Evolutionary conservation across 768 basidiomycete genomes (phyloP), one percentile per base, ranked within the genome.

Genomic region (Mycena haematopus): DNA sequence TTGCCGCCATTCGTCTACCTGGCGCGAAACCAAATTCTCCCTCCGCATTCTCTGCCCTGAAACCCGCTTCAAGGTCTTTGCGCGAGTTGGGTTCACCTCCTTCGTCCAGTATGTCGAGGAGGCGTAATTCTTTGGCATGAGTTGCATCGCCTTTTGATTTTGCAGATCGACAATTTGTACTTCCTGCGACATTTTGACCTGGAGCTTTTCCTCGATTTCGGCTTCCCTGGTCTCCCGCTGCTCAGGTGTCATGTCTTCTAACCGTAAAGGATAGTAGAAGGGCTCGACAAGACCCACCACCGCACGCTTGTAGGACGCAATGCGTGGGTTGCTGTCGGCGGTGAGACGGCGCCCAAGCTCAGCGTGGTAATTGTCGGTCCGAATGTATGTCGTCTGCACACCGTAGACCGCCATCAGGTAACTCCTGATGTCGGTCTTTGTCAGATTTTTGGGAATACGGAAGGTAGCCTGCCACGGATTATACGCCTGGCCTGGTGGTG

Each of bases 391-490:
- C 62, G 91, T 90, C 70, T 88, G 80, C 49, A 98, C 87, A 63
- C 92, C 92, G 69, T 98, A 98, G n/a, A 90, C 84, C 35, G 93
- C 84, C 54, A 78, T 77, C 50, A 98, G 85, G 73, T 96, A 95
- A 0, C 91, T 90, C 42, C 94, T 89, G 38, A 98, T 79, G 77
- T 98, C 95, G 59, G 90, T 92, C 77, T 98, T 98, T 45, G 95
- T 97, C 76, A 96, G 82, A 45, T 87, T 90, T 65, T 86, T 85
- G n/a, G 94, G 91, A 42, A 96, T 82, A 58, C 93, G 92, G 80
- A 98, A 96, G 3, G 95, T 98, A 10, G 95, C 95, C 74, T 95
- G 90, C 79, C 90, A 95, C 1, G 95, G 95, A 65, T 98, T 96
- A 81, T 98, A 98, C 1, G 93, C 82, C 67, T 91, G 79, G 0